Conservation (phyloP, 768 basidiomycete species). For the Xerocomellus chrysenteron region DNA sequence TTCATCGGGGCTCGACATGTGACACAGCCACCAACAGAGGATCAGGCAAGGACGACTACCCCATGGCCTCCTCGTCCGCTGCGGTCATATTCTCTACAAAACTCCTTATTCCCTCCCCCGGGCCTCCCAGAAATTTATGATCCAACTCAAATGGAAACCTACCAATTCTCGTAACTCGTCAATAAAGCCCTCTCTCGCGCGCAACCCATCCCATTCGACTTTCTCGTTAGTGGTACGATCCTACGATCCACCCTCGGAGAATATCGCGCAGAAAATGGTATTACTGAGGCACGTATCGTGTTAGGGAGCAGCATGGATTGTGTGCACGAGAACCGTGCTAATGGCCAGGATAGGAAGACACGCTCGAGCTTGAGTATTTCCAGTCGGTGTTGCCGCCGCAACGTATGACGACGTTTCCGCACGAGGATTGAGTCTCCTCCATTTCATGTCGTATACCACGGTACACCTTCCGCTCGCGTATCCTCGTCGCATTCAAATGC, state of each 20-base stretch:
- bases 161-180: slow-evolving; percentile 93
- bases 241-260: slow-evolving; percentile 64
- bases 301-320: background rate
- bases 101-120: slow-evolving; percentile 17
- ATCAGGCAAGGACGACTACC: background rate
- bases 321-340: slow-evolving; percentile 5
- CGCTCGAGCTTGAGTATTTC: slow-evolving; percentile 89
- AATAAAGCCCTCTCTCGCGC: slow-evolving; percentile 85
- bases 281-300: slow-evolving; percentile 55
- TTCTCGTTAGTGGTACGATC: slow-evolving; percentile 82
- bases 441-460: slow-evolving; percentile 26
- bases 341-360: slow-evolving; percentile 65
- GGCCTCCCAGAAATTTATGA: slow-evolving; percentile 84
- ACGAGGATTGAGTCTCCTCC: slow-evolving; percentile 83
- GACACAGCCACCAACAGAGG: background rate
- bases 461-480: slow-evolving; percentile 4
- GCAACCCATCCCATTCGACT: slow-evolving; percentile 88
- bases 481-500: background rate
- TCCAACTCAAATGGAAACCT: slow-evolving; percentile 88
- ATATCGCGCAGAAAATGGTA: slow-evolving; percentile 72
- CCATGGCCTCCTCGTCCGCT: slow-evolving; percentile 14
- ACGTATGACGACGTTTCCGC: slow-evolving; percentile 72
- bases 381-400: slow-evolving; percentile 86
- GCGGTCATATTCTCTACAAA: slow-evolving; percentile 22
- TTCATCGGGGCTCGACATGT: no score